Evolutionary conservation across 2,329 filamentous ascomycete genomes (phyloP).

Genomic region (Ceratocystis albifundus): DNA sequence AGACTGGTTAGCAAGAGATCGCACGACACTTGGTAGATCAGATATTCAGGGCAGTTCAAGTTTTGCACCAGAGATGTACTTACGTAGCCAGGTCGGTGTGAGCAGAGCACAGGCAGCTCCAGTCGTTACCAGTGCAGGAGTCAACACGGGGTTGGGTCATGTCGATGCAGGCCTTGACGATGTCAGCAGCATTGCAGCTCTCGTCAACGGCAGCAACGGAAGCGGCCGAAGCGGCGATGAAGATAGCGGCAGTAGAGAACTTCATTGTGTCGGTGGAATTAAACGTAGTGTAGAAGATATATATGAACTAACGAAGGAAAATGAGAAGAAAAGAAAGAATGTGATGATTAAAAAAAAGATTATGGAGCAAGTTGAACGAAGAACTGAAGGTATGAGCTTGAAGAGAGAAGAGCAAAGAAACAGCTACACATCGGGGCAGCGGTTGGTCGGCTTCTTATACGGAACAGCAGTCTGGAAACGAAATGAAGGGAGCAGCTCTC

Average conservation of each 20-base stretch:
- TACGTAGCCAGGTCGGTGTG: constrained; percentile 38
- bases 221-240: constrained; percentile 31
- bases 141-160: constrained; percentile 33
- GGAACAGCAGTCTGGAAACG: not conserved
- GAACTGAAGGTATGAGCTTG: not conserved
- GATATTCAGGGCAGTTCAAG: too few species aligned
- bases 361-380: not conserved
- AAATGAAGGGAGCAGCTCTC: not conserved
- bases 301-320: constrained; percentile 2
- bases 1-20: too few species aligned
- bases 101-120: constrained; percentile 37
- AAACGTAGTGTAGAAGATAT: constrained; percentile 17
- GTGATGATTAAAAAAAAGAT: constrained; percentile 1
- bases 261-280: constrained; percentile 33
- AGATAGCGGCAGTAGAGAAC: constrained; percentile 34
- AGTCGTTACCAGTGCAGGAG: constrained; percentile 34
- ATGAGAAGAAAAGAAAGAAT: not conserved
- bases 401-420: not conserved
- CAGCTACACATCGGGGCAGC: not conserved
- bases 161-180: constrained; percentile 36
- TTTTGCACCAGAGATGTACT: constrained; percentile 24
- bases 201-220: constrained; percentile 28
- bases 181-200: constrained; percentile 37
- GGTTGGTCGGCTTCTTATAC: constrained; percentile 1
- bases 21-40: too few species aligned